These are phyloP conservation scores for Pseudopithomyces chartarum DNA, from an alignment of 2,329 filamentous ascomycete species.

Conservation along the genomic window DNA sequence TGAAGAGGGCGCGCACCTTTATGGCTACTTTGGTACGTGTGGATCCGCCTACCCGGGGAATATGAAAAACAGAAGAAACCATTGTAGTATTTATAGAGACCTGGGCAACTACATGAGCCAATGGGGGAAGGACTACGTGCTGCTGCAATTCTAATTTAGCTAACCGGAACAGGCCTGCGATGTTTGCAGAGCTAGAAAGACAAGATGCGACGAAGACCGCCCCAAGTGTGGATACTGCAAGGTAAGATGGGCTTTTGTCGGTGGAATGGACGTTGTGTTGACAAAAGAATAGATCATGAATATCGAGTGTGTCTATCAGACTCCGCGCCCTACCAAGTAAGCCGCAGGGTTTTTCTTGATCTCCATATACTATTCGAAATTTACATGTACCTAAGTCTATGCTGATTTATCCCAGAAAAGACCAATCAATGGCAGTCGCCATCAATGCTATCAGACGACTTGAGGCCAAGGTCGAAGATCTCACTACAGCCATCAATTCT, in stretches of 20 bases:
- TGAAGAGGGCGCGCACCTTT: conserved; percentile 43
- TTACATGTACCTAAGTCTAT: neutral
- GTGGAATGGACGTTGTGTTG: too few species aligned
- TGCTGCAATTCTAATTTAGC: neutral
- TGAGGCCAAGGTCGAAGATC: conserved; percentile 58
- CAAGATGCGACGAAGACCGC: conserved; percentile 60
- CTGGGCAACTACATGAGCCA: too few species aligned
- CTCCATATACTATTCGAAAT: neutral
- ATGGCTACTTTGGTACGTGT: conserved; percentile 39
- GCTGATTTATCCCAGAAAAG: conserved; percentile 47
- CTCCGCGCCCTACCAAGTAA: conserved; percentile 59
- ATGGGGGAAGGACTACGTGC: neutral
- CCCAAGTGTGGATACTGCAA: conserved; percentile 59
- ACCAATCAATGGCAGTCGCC: conserved; percentile 59
- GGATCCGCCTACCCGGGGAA: neutral
- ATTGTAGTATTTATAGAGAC: too few species aligned
- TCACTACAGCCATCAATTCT: conserved; percentile 46
- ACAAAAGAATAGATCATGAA: conserved; percentile 38
- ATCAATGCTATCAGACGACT: conserved; percentile 60
- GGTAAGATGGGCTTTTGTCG: conserved; percentile 1
- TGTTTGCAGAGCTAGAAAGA: conserved; percentile 59
- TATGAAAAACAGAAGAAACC: too few species aligned
- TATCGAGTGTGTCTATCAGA: conserved; percentile 58
- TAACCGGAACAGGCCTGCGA: conserved; percentile 54
- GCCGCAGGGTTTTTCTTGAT: conserved; percentile 3